Percentiles rank a stretch among this genome's conserved stretches.
Conservation (phyloP, 2,329 filamentous ascomycete species). For the Chrysoporthe puriensis region DNA sequence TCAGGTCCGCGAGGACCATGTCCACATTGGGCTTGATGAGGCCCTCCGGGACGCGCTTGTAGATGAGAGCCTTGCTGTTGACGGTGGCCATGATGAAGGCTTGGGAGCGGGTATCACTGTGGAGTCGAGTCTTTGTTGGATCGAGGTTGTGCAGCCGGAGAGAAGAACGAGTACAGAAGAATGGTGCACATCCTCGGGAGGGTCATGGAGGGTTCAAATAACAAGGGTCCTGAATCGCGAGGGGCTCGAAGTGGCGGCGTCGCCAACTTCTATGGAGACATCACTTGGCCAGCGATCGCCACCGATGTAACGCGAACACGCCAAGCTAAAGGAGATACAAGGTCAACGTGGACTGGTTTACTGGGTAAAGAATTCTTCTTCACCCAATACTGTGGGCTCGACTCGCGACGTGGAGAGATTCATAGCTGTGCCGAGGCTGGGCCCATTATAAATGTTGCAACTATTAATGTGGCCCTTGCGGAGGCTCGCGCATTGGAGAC, state of each 20-base stretch:
- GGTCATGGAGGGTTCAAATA: not conserved
- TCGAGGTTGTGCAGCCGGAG: not conserved
- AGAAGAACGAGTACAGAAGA: not conserved
- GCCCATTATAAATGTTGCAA: not conserved
- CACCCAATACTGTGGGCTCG: not conserved
- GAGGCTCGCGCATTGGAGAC: too few relatives aligned
- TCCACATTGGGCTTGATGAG: conserved; percentile 22
- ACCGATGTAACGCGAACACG: not conserved
- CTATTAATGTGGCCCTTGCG: not conserved
- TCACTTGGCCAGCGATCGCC: not conserved
- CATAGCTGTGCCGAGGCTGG: not conserved
- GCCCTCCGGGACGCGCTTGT: conserved; percentile 22
- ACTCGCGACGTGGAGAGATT: not conserved
- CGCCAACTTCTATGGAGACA: not conserved
- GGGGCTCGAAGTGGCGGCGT: not conserved
- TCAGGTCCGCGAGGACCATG: conserved; percentile 23
- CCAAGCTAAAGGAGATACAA: not conserved
- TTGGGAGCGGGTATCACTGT: not conserved
- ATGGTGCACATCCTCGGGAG: not conserved
- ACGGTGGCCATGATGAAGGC: conserved; percentile 16
- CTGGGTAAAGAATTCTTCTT: not conserved
- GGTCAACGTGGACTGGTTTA: not conserved
- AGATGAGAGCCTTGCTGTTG: conserved; percentile 24
- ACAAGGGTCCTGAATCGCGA: not conserved
- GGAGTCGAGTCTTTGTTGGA: not conserved